Base-by-base conservation (phyloP, 495 filamentous ascomycete genomes). In the Hypoxylon crocopeplum region DNA sequence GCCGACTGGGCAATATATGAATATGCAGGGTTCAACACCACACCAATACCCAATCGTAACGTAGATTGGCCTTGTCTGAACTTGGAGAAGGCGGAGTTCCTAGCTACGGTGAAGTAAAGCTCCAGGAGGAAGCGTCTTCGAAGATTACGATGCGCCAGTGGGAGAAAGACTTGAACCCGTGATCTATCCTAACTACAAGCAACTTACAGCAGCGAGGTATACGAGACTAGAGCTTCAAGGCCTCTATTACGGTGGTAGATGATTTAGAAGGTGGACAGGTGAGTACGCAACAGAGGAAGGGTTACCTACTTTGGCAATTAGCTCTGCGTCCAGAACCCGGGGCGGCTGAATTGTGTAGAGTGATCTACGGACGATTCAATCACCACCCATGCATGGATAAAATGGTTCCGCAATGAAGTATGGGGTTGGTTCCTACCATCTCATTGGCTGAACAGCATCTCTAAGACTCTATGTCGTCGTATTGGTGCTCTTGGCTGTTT, bases 301-400 rank as follows among this genome's bases (percentile, higher is more conserved):
- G 30, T 36, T 61, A 27, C 57, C 37, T 53, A 41, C 49, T 55
- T 44, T 61, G 30, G 57, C 37, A 61, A 61, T 54, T 49, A 55
- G 49, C 57, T 61, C 36, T 22, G 25, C 25, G 7, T 32, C 29
- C 27, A 45, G 50, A 50, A 51, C 15, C 33, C 50, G 33, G 46
- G 46, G 59, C 59, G 59, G 59, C 59, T 62, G 59, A 62, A 62
- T 62, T 48, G 38, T 6, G 11, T 51, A 62, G 50, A 51, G 51
- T 47, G 25, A 56, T 40, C 34, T 37, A 39, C 46, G 25, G 46
- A 25, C 44, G 44, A 13, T 27, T 38, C 32, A 38, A 51, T 46
- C 39, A 36, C 13, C 21, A 62, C 21, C 45, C 54, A 27, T 21
- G 21, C 59, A 40, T 47, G 59, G 51, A 46, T 61, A 61, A 61